These are phyloP conservation scores for Phytopythium mirpurense DNA, from an alignment of 352 stramenopile genomes.

Conservation along the genomic window DNA sequence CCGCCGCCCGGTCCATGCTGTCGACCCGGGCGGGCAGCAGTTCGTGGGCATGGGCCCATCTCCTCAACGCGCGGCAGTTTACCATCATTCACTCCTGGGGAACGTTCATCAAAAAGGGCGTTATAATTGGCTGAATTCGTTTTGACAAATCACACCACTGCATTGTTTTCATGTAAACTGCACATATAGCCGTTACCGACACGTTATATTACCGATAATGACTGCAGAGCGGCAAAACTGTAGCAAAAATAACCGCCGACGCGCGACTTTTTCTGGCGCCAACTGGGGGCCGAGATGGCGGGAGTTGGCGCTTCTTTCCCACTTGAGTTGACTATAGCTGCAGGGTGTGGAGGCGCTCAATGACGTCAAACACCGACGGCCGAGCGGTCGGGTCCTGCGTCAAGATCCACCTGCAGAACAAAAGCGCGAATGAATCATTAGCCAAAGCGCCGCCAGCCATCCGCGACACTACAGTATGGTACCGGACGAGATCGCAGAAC, in stretches of 20 bases:
- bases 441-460: background rate
- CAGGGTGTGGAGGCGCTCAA: conserved; percentile 48
- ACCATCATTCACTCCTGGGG: conserved; percentile 2
- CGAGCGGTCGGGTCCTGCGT: conserved; percentile 40
- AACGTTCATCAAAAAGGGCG: background rate
- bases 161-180: too few species aligned
- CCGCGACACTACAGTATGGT: too few species aligned
- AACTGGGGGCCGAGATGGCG: conserved; percentile 1
- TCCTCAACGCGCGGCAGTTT: background rate
- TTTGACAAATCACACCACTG: background rate
- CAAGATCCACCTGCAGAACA: conserved; percentile 54
- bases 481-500: conserved; percentile 77
- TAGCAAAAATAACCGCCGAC: background rate
- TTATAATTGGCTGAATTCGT: conserved; percentile 2
- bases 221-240: background rate
- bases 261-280: conserved; percentile 1
- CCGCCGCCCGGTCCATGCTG: background rate
- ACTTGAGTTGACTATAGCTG: conserved; percentile 1
- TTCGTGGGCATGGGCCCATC: too few species aligned
- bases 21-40: too few species aligned
- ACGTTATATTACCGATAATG: background rate
- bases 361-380: conserved; percentile 63
- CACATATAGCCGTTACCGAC: background rate
- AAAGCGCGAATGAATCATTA: conserved; percentile 10
- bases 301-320: conserved; percentile 1